Conservation (phyloP, 768 basidiomycete genomes). For the Hydnum rufescens region DNA sequence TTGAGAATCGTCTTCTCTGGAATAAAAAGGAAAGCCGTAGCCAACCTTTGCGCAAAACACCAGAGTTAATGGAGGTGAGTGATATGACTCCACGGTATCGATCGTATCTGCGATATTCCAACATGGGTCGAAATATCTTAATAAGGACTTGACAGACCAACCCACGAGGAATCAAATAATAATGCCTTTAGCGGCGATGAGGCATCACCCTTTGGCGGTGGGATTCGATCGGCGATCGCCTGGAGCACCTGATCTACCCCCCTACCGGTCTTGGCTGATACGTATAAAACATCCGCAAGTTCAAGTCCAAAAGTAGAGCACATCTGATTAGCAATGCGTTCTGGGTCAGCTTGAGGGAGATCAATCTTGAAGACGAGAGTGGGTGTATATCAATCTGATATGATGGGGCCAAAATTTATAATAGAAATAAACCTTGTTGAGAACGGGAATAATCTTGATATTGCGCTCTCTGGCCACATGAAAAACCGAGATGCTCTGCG, state of each 20-base stretch:
- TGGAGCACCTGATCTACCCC: slow-evolving; percentile 61
- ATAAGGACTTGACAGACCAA: slow-evolving; percentile 7
- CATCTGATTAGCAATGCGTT: slow-evolving; percentile 62
- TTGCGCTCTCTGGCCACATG: slow-evolving; percentile 70
- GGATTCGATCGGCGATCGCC: slow-evolving; percentile 68
- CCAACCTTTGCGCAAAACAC: slow-evolving; percentile 61
- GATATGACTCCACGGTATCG: slow-evolving; percentile 92
- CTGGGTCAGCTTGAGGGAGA: slow-evolving; percentile 72
- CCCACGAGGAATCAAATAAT: slow-evolving; percentile 82
- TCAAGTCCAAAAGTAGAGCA: slow-evolving; percentile 65
- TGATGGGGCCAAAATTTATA: slow-evolving; percentile 3
- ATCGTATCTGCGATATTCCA: slow-evolving; percentile 46
- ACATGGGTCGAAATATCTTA: background rate
- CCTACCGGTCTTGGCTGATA: slow-evolving; percentile 84
- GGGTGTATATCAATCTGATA: background rate
- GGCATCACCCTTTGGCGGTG: slow-evolving; percentile 43
- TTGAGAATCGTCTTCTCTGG: background rate
- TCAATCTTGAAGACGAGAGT: slow-evolving; percentile 42
- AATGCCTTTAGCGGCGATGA: slow-evolving; percentile 55
- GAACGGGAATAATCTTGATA: slow-evolving; percentile 67
- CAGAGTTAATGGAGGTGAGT: slow-evolving; percentile 62
- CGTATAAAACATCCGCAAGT: slow-evolving; percentile 47
- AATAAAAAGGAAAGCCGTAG: background rate
- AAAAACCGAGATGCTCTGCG: slow-evolving; percentile 90
- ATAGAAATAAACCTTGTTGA: slow-evolving; percentile 54